Conservation (phyloP, 306 rosid species). For the Rosa rugosa region DNA sequence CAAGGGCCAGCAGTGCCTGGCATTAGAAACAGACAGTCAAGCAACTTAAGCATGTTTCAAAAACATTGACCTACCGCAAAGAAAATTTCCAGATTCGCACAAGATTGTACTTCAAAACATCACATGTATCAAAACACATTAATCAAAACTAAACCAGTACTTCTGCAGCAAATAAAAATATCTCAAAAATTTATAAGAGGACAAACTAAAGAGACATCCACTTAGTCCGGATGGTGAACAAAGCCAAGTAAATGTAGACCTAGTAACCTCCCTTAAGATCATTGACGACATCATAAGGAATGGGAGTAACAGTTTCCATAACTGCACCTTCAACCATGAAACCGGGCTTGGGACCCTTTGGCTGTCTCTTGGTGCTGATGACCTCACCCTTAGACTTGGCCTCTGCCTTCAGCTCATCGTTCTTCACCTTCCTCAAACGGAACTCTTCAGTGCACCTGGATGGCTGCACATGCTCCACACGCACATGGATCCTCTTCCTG, state of each 20-base stretch:
- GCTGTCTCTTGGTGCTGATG: constrained; percentile 89
- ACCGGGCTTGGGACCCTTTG: constrained; percentile 89
- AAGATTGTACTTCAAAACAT: constrained; percentile 11
- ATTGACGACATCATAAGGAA: constrained; percentile 93
- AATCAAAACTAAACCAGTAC: constrained; percentile 1
- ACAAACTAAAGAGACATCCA: not conserved
- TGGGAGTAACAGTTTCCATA: constrained; percentile 90
- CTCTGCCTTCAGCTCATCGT: constrained; percentile 71
- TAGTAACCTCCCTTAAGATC: constrained; percentile 97
- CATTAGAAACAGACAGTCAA: not conserved
- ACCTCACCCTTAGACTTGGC: constrained; percentile 76
- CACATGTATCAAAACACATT: constrained; percentile 1
- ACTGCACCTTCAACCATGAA: constrained; percentile 90
- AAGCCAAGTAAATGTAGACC: constrained; percentile 11
- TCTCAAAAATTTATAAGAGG: not conserved
- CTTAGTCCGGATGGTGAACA: not conserved
- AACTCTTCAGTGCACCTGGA: constrained; percentile 85
- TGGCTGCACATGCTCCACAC: constrained; percentile 87
- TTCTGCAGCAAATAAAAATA: not conserved
- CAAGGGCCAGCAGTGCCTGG: too few relatives aligned
- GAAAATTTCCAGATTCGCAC: not conserved
- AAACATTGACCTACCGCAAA: not conserved
- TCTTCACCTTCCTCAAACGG: constrained; percentile 63
- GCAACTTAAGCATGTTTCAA: not conserved
- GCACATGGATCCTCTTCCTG: constrained; percentile 85